phyloP scores from a whole-genome alignment of 257 asterid genomes.

The Nicotiana benthamiana region DNA sequence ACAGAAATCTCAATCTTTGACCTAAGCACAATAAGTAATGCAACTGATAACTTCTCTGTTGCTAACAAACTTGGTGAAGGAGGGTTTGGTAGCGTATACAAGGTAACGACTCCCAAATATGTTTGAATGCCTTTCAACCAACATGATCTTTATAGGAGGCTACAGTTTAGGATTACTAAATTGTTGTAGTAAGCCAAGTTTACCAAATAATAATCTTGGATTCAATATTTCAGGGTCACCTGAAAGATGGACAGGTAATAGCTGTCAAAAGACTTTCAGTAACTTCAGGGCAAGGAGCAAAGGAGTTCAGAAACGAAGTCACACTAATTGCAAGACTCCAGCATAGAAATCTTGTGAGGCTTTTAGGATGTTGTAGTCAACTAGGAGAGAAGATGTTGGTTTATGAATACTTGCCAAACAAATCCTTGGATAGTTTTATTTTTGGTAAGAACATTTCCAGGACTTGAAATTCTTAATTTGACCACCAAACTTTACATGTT shows the following conservation, averaged over 20 bases:
- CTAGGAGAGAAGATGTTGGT: conserved; percentile 29
- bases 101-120: conserved; percentile 14
- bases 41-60: conserved; percentile 17
- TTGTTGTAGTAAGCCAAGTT: neutral
- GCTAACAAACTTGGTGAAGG: conserved; percentile 25
- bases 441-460: conserved; percentile 17
- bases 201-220: neutral
- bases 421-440: conserved; percentile 24
- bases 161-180: neutral
- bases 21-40: conserved; percentile 14
- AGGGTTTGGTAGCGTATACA: conserved; percentile 34
- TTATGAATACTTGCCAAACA: conserved; percentile 29
- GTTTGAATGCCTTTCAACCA: neutral
- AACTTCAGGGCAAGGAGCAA: conserved; percentile 23
- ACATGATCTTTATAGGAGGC: neutral
- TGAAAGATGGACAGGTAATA: conserved; percentile 18
- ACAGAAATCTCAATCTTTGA: conserved; percentile 8
- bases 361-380: conserved; percentile 27
- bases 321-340: conserved; percentile 28
- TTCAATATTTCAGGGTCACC: conserved; percentile 15
- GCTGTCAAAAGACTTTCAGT: conserved; percentile 26
- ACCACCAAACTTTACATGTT: neutral
- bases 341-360: conserved; percentile 30
- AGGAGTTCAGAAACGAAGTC: conserved; percentile 30
- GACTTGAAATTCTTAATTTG: neutral